Evolutionary conservation across 2,329 filamentous ascomycete species (phyloP).

Genomic region (Drechslerella stenobrocha): DNA sequence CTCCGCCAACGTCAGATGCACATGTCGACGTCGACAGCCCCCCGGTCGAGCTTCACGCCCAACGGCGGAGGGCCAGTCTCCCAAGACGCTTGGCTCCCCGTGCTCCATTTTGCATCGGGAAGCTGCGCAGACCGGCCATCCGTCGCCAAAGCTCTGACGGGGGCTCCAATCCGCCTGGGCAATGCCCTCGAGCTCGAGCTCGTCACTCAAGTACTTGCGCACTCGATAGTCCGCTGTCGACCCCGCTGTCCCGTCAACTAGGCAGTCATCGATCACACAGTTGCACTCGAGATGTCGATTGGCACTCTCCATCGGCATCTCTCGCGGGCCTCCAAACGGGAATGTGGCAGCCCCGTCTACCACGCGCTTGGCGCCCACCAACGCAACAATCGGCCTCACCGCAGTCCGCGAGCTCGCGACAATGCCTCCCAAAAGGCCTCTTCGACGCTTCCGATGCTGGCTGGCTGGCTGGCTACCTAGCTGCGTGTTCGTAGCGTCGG

Average conservation of each 20-base stretch:
- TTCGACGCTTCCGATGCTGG: neutral
- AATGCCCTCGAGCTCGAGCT: no score
- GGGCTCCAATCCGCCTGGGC: neutral
- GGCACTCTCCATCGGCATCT: no score
- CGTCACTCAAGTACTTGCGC: no score
- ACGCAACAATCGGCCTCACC: constrained; percentile 30
- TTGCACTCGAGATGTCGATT: no score
- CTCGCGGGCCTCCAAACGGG: constrained; percentile 38
- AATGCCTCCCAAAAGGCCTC: no score
- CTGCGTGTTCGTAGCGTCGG: constrained; percentile 29
- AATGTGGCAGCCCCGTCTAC: constrained; percentile 48
- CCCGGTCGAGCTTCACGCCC: neutral
- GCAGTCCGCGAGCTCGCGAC: constrained; percentile 1
- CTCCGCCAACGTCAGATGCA: constrained; percentile 35
- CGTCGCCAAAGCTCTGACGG: constrained; percentile 16
- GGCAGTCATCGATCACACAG: constrained; percentile 33
- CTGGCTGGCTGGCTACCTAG: constrained; percentile 31
- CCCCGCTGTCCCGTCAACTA: constrained; percentile 11
- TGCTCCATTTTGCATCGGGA: constrained; percentile 44
- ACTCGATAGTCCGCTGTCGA: neutral
- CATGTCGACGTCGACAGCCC: no score
- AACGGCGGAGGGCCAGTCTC: constrained; percentile 4
- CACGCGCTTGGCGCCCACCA: constrained; percentile 40
- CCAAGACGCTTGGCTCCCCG: constrained; percentile 45
- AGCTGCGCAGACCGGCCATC: constrained; percentile 30